phyloP scores from a whole-genome alignment of 2,329 filamentous ascomycete species.

The Stachybotrys chlorohalonatus region DNA sequence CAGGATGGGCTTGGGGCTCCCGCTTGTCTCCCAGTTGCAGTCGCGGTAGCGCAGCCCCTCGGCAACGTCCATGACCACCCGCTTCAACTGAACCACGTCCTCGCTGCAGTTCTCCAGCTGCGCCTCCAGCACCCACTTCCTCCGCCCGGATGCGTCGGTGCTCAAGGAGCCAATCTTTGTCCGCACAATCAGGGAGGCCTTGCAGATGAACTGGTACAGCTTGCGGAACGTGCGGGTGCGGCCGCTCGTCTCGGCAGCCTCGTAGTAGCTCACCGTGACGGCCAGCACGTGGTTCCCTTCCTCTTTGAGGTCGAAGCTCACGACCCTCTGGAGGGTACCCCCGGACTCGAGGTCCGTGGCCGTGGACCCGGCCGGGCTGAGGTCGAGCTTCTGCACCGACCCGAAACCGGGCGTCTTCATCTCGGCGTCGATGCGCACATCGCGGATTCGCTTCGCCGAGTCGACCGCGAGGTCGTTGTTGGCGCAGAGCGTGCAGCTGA shows the following conservation, averaged over 20 bases:
- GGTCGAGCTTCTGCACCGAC: conserved; percentile 52
- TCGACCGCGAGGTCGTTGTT: conserved; percentile 61
- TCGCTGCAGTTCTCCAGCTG: conserved; percentile 94
- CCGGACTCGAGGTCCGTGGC: conserved; percentile 46
- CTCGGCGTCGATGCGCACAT: conserved; percentile 78
- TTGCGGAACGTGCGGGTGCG: conserved; percentile 84
- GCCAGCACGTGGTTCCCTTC: conserved; percentile 90
- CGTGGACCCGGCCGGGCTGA: conserved; percentile 32
- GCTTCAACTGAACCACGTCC: conserved; percentile 68
- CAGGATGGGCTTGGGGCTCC: conserved; percentile 41
- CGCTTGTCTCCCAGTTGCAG: conserved; percentile 46
- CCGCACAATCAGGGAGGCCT: conserved; percentile 78
- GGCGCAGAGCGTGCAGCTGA: conserved; percentile 90
- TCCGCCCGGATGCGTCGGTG: conserved; percentile 14
- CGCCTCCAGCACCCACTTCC: conserved; percentile 73
- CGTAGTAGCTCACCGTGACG: conserved; percentile 90
- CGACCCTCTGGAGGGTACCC: conserved; percentile 68
- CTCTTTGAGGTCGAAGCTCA: conserved; percentile 83
- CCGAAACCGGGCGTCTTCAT: conserved; percentile 76
- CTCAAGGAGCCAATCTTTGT: conserved; percentile 69
- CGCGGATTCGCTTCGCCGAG: conserved; percentile 49
- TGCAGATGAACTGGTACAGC: conserved; percentile 92
- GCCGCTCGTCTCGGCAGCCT: conserved; percentile 62
- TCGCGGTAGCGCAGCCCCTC: conserved; percentile 40
- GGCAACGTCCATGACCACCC: conserved; percentile 45